phyloP scores from a whole-genome alignment of 352 stramenopile species.

The Phytophthora macrochlamydospora region DNA sequence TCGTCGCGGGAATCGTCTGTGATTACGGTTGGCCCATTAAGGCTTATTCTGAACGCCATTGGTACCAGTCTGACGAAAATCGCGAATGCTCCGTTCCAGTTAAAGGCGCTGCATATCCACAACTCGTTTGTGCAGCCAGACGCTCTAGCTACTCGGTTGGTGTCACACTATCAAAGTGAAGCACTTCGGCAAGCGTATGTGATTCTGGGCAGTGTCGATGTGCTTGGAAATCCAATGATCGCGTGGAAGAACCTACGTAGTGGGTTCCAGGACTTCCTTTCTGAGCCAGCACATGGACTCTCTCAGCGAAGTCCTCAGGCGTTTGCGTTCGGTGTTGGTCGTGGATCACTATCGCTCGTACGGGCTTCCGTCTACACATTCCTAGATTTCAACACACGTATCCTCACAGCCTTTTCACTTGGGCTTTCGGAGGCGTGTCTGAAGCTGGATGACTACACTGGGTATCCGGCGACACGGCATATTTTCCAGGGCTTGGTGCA shows the following conservation, averaged over 20 bases:
- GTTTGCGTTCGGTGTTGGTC: constrained; percentile 80
- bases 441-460: constrained; percentile 89
- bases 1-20: constrained; percentile 40
- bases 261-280: constrained; percentile 86
- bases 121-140: constrained; percentile 89
- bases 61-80: constrained; percentile 89
- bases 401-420: constrained; percentile 79
- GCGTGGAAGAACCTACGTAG: constrained; percentile 85
- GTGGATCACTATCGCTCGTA: constrained; percentile 84
- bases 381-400: constrained; percentile 89
- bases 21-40: constrained; percentile 76
- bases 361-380: constrained; percentile 87
- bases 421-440: constrained; percentile 85
- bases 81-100: constrained; percentile 85
- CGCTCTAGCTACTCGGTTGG: constrained; percentile 64
- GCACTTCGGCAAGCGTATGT: constrained; percentile 88
- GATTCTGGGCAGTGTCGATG: constrained; percentile 87
- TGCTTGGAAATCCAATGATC: constrained; percentile 89
- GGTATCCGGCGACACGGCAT: constrained; percentile 82
- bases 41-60: constrained; percentile 87
- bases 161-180: constrained; percentile 89
- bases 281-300: constrained; percentile 80
- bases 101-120: constrained; percentile 76
- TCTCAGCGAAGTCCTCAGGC: constrained; percentile 77
- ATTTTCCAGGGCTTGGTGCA: constrained; percentile 90